Percentiles rank a stretch among this genome's conserved stretches.
These are phyloP conservation scores for Penicillium sp. DNA, from an alignment of 2,329 filamentous ascomycete genomes.

Conservation along the genomic window DNA sequence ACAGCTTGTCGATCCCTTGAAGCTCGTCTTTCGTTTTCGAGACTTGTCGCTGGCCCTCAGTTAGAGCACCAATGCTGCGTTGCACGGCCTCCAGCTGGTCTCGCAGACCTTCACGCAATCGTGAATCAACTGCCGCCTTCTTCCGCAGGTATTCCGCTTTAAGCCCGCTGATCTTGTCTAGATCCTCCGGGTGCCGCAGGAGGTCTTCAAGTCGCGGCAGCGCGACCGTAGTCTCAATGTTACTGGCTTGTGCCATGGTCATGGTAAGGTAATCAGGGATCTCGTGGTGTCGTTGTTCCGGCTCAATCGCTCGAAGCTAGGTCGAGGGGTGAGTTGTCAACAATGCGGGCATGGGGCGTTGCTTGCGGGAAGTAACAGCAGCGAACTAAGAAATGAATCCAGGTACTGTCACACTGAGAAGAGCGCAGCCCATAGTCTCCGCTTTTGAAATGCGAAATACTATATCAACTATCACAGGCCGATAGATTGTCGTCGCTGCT, in stretches of 20 bases:
- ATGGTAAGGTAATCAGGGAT: constrained; percentile 1
- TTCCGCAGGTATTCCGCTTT: constrained; percentile 93
- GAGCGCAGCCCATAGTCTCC: constrained; percentile 8
- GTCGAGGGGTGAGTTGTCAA: constrained; percentile 3
- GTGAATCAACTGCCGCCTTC: constrained; percentile 85
- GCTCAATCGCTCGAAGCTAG: constrained; percentile 7
- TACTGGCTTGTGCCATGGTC: constrained; percentile 35
- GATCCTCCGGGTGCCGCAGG: constrained; percentile 90
- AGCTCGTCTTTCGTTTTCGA: constrained; percentile 96
- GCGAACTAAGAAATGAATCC: neutral
- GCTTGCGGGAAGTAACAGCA: neutral
- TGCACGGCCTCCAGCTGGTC: constrained; percentile 95
- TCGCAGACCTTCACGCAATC: constrained; percentile 81
- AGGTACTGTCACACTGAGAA: constrained; percentile 3
- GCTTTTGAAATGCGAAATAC: neutral
- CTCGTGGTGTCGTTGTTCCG: neutral
- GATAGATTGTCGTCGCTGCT: constrained; percentile 13
- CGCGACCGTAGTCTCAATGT: constrained; percentile 58
- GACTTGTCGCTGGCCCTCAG: constrained; percentile 86
- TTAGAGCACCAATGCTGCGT: constrained; percentile 82
- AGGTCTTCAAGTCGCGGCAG: constrained; percentile 83
- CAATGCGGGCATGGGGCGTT: neutral
- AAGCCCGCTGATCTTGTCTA: constrained; percentile 88
- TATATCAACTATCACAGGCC: constrained; percentile 1
- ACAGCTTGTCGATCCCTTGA: constrained; percentile 96